phyloP scores from a whole-genome alignment of 257 asterid species.

The Osmanthus fragrans region DNA sequence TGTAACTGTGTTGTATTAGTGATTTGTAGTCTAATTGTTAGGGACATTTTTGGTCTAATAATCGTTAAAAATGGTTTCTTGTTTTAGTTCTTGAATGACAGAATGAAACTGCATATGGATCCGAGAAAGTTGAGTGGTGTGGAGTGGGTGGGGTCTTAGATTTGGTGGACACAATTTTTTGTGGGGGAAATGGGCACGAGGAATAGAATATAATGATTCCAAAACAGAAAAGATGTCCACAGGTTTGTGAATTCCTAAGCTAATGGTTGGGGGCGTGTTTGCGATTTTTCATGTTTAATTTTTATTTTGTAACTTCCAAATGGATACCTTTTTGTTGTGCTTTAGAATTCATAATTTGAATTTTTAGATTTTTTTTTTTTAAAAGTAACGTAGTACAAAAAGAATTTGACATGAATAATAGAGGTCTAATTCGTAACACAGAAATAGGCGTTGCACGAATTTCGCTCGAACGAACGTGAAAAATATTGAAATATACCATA shows the following conservation, averaged over 20 bases:
- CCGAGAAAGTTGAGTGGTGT: conserved; percentile 18
- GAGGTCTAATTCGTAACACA: too few species aligned
- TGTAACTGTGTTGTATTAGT: conserved; percentile 14
- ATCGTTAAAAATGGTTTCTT: background rate
- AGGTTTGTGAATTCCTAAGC: conserved; percentile 14
- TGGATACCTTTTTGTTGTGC: too few species aligned
- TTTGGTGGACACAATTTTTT: conserved; percentile 6
- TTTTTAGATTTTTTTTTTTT: too few species aligned
- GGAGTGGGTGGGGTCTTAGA: background rate
- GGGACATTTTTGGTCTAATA: conserved; percentile 44
- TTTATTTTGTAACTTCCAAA: background rate
- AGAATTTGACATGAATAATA: too few species aligned
- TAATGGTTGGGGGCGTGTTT: conserved; percentile 25
- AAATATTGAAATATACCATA: too few species aligned
- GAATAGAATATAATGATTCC: conserved; percentile 27
- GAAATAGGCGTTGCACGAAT: too few species aligned
- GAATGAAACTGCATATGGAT: conserved; percentile 17
- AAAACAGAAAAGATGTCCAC: conserved; percentile 31
- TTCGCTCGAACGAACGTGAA: too few species aligned
- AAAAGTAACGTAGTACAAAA: too few species aligned
- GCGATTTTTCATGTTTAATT: background rate
- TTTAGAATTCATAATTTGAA: too few species aligned
- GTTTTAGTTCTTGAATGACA: background rate
- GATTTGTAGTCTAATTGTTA: conserved; percentile 50
- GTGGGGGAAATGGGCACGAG: conserved; percentile 8